Percentiles rank a stretch among this genome's conserved stretches.
Evolutionary conservation across 1,284 basidiomycete species (phyloP).

Genomic region (Phenoliferia sp.): DNA sequence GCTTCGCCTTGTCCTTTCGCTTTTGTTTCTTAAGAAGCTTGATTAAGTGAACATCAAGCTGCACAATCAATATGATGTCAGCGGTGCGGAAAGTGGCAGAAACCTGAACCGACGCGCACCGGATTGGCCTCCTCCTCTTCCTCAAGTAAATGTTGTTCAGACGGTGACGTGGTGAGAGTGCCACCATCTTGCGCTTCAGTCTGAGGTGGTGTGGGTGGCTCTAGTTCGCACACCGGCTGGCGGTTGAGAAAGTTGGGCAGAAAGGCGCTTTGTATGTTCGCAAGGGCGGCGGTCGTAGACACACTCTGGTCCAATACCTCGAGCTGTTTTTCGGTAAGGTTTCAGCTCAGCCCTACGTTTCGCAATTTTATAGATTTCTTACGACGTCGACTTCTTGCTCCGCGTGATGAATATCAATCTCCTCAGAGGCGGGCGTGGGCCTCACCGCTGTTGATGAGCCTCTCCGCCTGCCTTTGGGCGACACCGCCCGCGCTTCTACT

Average conservation of each 20-base stretch:
- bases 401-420: neutral
- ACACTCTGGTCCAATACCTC: conserved; percentile 16
- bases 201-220: neutral
- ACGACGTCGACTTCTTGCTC: conserved; percentile 15
- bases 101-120: neutral
- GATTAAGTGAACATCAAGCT: conserved; percentile 7
- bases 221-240: conserved; percentile 13
- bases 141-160: neutral
- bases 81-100: neutral
- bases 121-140: neutral
- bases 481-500: neutral
- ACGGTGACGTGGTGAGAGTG: neutral
- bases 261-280: conserved; percentile 10
- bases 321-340: conserved; percentile 5
- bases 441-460: neutral
- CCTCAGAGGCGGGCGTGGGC: neutral
- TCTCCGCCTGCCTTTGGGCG: neutral
- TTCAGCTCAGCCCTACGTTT: neutral
- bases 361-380: neutral
- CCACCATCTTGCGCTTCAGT: neutral
- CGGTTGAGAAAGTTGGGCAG: conserved; percentile 4
- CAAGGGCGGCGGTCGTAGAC: conserved; percentile 9
- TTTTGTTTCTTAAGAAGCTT: conserved; percentile 15
- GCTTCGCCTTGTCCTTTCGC: conserved; percentile 19
- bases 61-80: neutral